Base-by-base conservation (phyloP, 2,329 filamentous ascomycete species). In the Xylariaceae sp. region DNA sequence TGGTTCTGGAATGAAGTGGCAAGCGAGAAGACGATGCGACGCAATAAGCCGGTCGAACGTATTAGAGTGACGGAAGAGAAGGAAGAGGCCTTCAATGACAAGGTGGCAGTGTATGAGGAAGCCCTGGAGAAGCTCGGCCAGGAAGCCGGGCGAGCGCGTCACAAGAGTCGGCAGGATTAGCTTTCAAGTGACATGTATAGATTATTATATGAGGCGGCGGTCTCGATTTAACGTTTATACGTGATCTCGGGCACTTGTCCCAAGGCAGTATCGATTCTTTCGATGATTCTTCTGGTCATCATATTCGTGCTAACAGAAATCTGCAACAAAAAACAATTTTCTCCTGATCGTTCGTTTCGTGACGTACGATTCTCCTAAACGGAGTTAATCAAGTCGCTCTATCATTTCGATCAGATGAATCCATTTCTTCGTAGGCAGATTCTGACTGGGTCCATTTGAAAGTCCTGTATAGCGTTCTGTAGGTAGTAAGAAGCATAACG, bases 1-100 rank as follows among this genome's bases (percentile, higher is more conserved):
- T 96, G 94, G 91, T 99, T 97, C 72, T 91, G 89, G 81, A 87
- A 87, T 56, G 87, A 88, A 63, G 86, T 97, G 58, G 87, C 84
- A 1, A 74, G 81, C 11, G 59, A 60, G 46, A 51, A 64, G 48
- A 27, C 62, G 6, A 68, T 81, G 11, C 70, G 72, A 53, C 72
- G 76, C 47, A 67, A 65, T 1, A 67, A 67, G 30, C 74, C 71
- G 62, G 76, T 84, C 27, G 76, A 76, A 59, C 72, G 80, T 55
- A 69, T 77, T 3, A 70, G 74, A 41, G 67, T 83, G 29, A 69
- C 66, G 6, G 68, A 69, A 56, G 65, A 70, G 54, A 69, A 68
- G 55, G 65, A 66, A 12, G 66, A 70, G 6, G 72, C 74, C 59
- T 81, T 82, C 9, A 76, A 80, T 61, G 73, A 72, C 47, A 73